Conservation (phyloP, 129 eudicot species). For the Flaveria robusta region DNA sequence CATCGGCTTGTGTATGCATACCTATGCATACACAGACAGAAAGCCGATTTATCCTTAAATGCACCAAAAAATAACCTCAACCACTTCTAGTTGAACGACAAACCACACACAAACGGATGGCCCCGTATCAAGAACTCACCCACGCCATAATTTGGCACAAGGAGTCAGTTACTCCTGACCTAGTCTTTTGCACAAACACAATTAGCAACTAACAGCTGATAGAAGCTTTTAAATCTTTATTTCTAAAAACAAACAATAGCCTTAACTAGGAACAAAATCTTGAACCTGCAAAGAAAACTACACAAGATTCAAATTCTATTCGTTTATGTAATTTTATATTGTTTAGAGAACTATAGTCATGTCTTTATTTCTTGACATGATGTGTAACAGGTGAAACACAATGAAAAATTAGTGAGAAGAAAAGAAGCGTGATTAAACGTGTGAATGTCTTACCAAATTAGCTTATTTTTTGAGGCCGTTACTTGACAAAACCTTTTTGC, state of each 20-base stretch:
- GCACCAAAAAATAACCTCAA: constrained; percentile 29
- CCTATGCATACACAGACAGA: constrained; percentile 16
- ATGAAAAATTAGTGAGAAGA: background rate
- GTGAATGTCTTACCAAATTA: constrained; percentile 14
- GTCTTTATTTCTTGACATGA: background rate
- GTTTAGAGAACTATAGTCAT: background rate
- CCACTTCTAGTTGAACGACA: constrained; percentile 28
- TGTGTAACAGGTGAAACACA: background rate
- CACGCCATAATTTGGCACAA: constrained; percentile 17
- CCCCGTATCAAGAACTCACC: constrained; percentile 28
- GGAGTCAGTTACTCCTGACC: constrained; percentile 34
- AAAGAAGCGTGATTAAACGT: background rate
- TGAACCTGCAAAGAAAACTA: constrained; percentile 30
- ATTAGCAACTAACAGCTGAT: constrained; percentile 4
- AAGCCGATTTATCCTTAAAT: constrained; percentile 35
- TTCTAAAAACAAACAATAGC: constrained; percentile 22
- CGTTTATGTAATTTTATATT: background rate
- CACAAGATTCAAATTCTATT: background rate
- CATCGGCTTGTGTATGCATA: constrained; percentile 36
- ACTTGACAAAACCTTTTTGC: constrained; percentile 60
- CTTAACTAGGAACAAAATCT: constrained; percentile 23
- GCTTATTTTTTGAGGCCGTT: constrained; percentile 54
- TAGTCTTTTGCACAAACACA: constrained; percentile 36
- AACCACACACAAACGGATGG: constrained; percentile 24
- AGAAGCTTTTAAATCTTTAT: constrained; percentile 35